Conservation (phyloP, 2,329 filamentous ascomycete genomes). For the Periglandula ipomoeae region DNA sequence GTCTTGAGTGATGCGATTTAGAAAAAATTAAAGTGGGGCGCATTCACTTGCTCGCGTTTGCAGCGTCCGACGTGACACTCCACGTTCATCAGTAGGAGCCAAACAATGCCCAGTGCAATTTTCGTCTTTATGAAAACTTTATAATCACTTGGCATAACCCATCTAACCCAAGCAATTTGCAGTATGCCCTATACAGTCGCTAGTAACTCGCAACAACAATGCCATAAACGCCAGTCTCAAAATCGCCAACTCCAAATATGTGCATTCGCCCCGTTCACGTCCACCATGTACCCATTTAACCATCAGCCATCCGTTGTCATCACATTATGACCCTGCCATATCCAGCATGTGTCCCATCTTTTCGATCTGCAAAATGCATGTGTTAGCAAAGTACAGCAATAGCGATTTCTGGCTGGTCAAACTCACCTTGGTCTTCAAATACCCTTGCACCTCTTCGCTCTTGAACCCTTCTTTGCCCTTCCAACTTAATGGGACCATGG, state of each 20-base stretch:
- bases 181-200: background rate
- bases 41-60: background rate
- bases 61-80: background rate
- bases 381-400: conserved; percentile 12
- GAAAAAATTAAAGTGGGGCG: conserved; percentile 1
- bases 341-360: conserved; percentile 80
- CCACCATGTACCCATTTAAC: background rate
- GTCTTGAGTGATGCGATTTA: background rate
- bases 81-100: background rate
- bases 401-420: background rate
- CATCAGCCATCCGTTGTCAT: background rate
- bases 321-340: conserved; percentile 28
- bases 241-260: conserved; percentile 1
- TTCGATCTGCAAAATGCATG: conserved; percentile 50
- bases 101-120: background rate
- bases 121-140: background rate
- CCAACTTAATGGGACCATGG: conserved; percentile 95
- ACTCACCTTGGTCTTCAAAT: conserved; percentile 85
- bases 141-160: background rate
- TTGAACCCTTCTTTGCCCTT: conserved; percentile 74
- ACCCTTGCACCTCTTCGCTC: conserved; percentile 85
- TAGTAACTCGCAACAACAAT: background rate
- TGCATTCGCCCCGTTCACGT: background rate
- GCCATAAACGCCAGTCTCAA: background rate
- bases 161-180: background rate